Evolutionary conservation across 2,329 filamentous ascomycete species (phyloP).

Genomic region (Aphanocladium album): DNA sequence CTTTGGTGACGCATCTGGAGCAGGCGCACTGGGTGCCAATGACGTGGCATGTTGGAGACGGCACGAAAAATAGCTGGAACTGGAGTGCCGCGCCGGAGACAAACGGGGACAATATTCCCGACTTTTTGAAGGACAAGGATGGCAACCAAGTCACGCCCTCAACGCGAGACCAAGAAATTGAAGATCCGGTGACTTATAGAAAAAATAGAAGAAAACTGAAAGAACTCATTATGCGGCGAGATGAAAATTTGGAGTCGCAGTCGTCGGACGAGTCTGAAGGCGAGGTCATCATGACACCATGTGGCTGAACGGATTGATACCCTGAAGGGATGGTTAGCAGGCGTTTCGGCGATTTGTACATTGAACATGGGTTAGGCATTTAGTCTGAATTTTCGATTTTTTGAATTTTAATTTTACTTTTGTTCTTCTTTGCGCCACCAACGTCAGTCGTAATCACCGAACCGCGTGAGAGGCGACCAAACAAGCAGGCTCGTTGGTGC

Average conservation of each 20-base stretch:
- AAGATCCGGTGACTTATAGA: constrained; percentile 41
- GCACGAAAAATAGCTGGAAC: constrained; percentile 39
- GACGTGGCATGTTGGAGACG: constrained; percentile 57
- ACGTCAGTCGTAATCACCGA: neutral
- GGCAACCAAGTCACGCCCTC: constrained; percentile 57
- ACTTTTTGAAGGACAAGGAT: constrained; percentile 46
- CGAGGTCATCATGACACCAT: neutral
- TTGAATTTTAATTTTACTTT: neutral
- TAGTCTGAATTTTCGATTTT: neutral
- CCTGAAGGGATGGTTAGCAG: neutral
- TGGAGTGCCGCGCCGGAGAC: constrained; percentile 17
- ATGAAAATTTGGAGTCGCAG: constrained; percentile 35
- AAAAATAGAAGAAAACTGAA: constrained; percentile 41
- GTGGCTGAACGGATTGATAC: neutral
- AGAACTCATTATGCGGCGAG: constrained; percentile 36
- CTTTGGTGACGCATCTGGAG: constrained; percentile 49
- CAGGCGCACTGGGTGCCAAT: constrained; percentile 47
- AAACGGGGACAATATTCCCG: constrained; percentile 28
- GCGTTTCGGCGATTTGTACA: neutral
- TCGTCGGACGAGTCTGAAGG: constrained; percentile 1
- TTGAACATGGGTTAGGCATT: neutral
- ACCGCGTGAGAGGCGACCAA: neutral
- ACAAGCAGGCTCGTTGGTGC: neutral
- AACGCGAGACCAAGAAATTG: constrained; percentile 45
- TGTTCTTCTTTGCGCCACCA: neutral